Base-by-base conservation (phyloP, 768 basidiomycete genomes). In the Favolaschia claudopus region DNA sequence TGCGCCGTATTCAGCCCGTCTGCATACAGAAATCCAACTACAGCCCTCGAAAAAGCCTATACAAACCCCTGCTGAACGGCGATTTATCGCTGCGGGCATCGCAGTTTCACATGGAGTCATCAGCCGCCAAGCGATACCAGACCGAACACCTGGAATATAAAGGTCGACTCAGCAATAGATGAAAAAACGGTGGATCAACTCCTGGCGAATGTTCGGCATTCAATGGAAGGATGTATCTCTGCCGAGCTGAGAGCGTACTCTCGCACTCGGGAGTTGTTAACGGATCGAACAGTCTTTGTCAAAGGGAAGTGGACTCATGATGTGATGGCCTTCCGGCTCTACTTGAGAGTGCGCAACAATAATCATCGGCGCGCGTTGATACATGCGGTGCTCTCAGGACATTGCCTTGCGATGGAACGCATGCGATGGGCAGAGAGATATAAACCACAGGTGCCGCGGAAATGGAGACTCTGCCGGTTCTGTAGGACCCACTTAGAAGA, bases 61-160 rank as follows among this genome's bases (percentile, higher is more conserved):
- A 8, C 47, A 48, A 19, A 19, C 33, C 20, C 19, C 31, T 20
- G 39, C 15, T 12, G 24, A 24, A 24, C 54, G 44, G 34, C 13
- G 45, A 47, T 40, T 47, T 47, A 22, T 32, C 36, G 19, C n/a
- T 14, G 20, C 24, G 24, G 28, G 19, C 36, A 36, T 39, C 43
- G n/a, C 28, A 19, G 27, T 37, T 50, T 36, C 31, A 52, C 38
- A 31, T 39, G 51, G 15, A 45, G 54, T 55, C 54, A 55, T 55
- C 44, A n/a, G n/a, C n/a, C 54, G 53, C 33, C 53, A 46, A 46
- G 54, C 34, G 39, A 34, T n/a, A n/a, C 19, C 8, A 19, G 31
- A 25, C n/a, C 29, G 14, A 22, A n/a, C n/a, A n/a, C n/a, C 39
- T 52, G 50, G 50, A 24, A 31, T 3, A 7, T 40, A 1, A 24